A percentile compares a stretch with the other conserved stretches of the same genome.
These are phyloP conservation scores for Arthrobotrys sinensis DNA, from an alignment of 2,329 filamentous ascomycete species.

Conservation along the genomic window DNA sequence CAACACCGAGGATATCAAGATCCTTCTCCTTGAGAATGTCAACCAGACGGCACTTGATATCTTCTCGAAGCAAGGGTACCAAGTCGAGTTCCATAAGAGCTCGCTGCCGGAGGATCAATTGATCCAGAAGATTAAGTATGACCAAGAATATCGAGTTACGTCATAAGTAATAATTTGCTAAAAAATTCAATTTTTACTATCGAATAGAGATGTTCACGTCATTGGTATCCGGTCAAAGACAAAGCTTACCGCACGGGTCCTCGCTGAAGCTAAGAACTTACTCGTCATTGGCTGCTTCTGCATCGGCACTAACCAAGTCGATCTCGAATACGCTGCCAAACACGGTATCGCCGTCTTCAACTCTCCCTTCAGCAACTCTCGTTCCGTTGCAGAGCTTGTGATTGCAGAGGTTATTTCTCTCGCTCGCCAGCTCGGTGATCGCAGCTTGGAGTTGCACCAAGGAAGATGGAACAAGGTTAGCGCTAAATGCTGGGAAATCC, in stretches of 20 bases:
- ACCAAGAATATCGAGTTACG: constrained; percentile 44
- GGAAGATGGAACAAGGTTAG: constrained; percentile 99
- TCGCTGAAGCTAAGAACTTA: constrained; percentile 91
- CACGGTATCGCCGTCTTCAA: constrained; percentile 98
- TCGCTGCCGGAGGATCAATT: constrained; percentile 92
- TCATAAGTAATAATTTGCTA: constrained; percentile 35
- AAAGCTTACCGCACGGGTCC: constrained; percentile 86
- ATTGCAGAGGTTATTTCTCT: constrained; percentile 94
- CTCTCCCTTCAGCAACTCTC: constrained; percentile 97
- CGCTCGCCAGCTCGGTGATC: constrained; percentile 91
- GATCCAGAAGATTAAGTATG: constrained; percentile 94
- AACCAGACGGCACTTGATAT: constrained; percentile 91
- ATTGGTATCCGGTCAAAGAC: constrained; percentile 99
- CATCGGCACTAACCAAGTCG: constrained; percentile 96
- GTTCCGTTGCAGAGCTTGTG: constrained; percentile 95
- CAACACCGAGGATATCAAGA: constrained; percentile 95
- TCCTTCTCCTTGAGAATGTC: constrained; percentile 94
- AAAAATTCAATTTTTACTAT: constrained; percentile 59
- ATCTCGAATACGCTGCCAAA: constrained; percentile 84
- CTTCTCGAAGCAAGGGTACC: constrained; percentile 87
- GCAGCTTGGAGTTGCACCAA: constrained; percentile 92
- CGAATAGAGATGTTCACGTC: constrained; percentile 86
- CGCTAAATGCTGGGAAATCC: constrained; percentile 95
- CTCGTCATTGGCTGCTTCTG: constrained; percentile 98
- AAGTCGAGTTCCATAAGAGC: constrained; percentile 91